These are phyloP conservation scores for Russula ochroleuca DNA, from an alignment of 768 basidiomycete genomes.

Conservation along the genomic window DNA sequence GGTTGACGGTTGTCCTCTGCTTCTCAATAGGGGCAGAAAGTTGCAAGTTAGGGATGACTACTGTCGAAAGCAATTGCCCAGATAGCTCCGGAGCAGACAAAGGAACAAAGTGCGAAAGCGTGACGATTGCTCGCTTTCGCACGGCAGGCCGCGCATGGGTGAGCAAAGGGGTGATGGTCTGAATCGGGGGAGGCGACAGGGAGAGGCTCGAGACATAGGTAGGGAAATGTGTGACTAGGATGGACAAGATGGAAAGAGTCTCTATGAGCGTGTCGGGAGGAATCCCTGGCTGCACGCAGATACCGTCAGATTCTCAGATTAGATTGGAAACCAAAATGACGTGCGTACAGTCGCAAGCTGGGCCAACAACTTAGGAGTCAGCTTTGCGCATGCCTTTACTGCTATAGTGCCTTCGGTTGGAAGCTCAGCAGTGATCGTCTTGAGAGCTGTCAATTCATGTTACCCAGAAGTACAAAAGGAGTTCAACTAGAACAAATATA, in stretches of 20 bases:
- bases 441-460: conserved; percentile 57
- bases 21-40: conserved; percentile 54
- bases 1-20: conserved; percentile 72
- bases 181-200: conserved; percentile 55
- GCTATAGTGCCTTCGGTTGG: conserved; percentile 79
- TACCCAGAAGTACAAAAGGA: not conserved
- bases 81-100: conserved; percentile 63
- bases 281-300: conserved; percentile 48
- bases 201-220: conserved; percentile 53
- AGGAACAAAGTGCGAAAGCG: conserved; percentile 79
- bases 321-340: not conserved
- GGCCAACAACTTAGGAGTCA: conserved; percentile 76
- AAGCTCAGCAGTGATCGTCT: conserved; percentile 90
- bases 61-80: conserved; percentile 50
- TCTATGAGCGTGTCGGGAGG: conserved; percentile 81
- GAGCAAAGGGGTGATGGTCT: conserved; percentile 65
- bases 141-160: conserved; percentile 78
- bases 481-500: conserved; percentile 35
- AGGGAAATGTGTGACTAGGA: conserved; percentile 83
- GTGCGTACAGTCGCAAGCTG: conserved; percentile 67
- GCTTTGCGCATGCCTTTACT: conserved; percentile 71
- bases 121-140: conserved; percentile 87
- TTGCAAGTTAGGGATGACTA: conserved; percentile 57
- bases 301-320: not conserved
- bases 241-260: conserved; percentile 79